Percentiles rank a stretch among this genome's conserved stretches.
These are phyloP conservation scores for Leccinum uliginosum DNA, from an alignment of 768 basidiomycete genomes.

Conservation along the genomic window DNA sequence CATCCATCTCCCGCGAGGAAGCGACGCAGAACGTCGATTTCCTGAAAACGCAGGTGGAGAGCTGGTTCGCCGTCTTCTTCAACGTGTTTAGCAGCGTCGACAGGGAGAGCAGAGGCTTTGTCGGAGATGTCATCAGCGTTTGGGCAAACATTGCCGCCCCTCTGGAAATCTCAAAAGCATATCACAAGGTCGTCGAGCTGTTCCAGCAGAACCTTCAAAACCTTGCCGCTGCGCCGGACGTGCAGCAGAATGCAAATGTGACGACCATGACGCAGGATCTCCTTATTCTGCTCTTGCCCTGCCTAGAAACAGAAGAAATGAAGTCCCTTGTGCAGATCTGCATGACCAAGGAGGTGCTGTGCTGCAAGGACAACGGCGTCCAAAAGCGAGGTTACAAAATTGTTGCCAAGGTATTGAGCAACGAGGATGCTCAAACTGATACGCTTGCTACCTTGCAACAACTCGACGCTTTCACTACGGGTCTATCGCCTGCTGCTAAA, in stretches of 20 bases:
- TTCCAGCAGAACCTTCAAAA: constrained; percentile 60
- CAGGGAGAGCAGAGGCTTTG: constrained; percentile 66
- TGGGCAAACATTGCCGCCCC: constrained; percentile 82
- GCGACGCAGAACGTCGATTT: constrained; percentile 67
- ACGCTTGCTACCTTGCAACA: constrained; percentile 57
- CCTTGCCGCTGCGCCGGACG: constrained; percentile 30
- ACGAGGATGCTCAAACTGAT: constrained; percentile 50
- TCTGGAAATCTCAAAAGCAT: constrained; percentile 78
- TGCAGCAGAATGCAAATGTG: constrained; percentile 38
- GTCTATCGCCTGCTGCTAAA: constrained; percentile 80
- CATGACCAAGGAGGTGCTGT: constrained; percentile 63
- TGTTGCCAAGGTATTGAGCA: constrained; percentile 68
- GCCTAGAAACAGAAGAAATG: constrained; percentile 59
- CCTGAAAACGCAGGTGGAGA: constrained; percentile 75
- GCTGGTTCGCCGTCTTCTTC: constrained; percentile 93
- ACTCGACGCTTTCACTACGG: constrained; percentile 61
- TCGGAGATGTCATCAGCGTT: constrained; percentile 84
- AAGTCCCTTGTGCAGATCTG: constrained; percentile 64
- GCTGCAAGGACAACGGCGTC: constrained; percentile 76
- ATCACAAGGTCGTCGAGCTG: constrained; percentile 68
- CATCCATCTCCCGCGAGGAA: constrained; percentile 47
- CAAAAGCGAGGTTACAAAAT: constrained; percentile 96
- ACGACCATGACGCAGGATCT: constrained; percentile 76
- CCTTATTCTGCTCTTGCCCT: constrained; percentile 76
- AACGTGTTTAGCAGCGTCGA: constrained; percentile 90